Conservation (phyloP, 1,284 basidiomycete genomes). For the Quambalaria eucalypti region DNA sequence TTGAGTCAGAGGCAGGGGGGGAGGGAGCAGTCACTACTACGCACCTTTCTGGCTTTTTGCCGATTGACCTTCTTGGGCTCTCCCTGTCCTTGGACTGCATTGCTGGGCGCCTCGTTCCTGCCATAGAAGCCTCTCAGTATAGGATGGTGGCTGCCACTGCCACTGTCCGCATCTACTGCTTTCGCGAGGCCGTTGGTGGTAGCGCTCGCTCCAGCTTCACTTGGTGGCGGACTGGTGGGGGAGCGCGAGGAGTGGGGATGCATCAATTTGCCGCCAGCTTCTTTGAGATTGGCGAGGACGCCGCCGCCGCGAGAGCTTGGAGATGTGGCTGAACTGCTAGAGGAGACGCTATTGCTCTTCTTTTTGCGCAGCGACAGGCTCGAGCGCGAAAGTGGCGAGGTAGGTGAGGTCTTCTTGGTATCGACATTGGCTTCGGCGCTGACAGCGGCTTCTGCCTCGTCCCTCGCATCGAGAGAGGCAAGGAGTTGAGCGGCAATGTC, state of each 20-base stretch:
- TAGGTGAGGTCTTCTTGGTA: not conserved
- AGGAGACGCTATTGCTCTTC: not conserved
- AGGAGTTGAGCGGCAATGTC: conserved; percentile 35
- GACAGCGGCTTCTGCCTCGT: conserved; percentile 12
- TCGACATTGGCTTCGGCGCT: not conserved
- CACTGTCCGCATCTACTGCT: too few relatives aligned
- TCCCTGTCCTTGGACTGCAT: too few relatives aligned
- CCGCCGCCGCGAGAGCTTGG: not conserved
- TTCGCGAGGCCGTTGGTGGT: too few relatives aligned
- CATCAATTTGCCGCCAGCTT: not conserved
- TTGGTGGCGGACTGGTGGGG: not conserved
- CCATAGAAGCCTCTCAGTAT: not conserved
- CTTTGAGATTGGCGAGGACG: not conserved
- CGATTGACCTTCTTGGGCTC: conserved; percentile 3
- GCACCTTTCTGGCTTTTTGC: conserved; percentile 11
- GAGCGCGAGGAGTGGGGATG: not conserved
- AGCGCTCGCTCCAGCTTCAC: too few relatives aligned
- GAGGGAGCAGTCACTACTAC: too few relatives aligned
- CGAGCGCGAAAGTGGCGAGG: not conserved
- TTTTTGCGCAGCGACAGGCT: not conserved
- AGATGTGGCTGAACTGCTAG: not conserved
- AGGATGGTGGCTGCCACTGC: too few relatives aligned
- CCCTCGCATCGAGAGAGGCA: conserved; percentile 27
- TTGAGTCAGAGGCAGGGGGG: too few relatives aligned
- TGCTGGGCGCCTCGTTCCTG: too few relatives aligned